These are phyloP conservation scores for Grifola frondosa DNA, from an alignment of 1,284 basidiomycete genomes.

Conservation along the genomic window DNA sequence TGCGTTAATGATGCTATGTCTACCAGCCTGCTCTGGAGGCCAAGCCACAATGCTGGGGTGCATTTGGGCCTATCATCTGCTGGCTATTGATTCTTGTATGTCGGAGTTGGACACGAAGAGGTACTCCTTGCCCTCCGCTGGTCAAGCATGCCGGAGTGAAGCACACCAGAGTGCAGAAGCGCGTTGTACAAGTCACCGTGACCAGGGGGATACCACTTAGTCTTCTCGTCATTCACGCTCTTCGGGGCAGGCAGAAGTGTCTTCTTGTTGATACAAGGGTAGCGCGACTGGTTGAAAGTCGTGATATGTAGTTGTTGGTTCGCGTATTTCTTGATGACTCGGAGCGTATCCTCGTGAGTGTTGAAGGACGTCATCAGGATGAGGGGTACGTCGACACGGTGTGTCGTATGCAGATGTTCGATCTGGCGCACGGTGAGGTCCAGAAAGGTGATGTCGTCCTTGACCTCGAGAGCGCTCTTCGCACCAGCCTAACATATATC, in stretches of 20 bases:
- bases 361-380: constrained; percentile 99
- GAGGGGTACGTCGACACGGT: constrained; percentile 84
- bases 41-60: too few species aligned
- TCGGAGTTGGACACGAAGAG: constrained; percentile 99
- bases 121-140: constrained; percentile 96
- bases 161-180: constrained; percentile 89
- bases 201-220: constrained; percentile 97
- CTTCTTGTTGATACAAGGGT: constrained; percentile 96
- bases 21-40: too few species aligned
- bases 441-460: constrained; percentile 98
- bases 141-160: constrained; percentile 93
- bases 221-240: constrained; percentile 88
- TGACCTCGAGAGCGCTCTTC: constrained; percentile 87
- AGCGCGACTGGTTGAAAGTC: constrained; percentile 96
- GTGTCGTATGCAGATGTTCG: constrained; percentile 78
- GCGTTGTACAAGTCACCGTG: constrained; percentile 97
- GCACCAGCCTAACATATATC: constrained; percentile 87
- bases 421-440: constrained; percentile 96
- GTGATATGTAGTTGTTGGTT: constrained; percentile 96
- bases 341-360: constrained; percentile 93
- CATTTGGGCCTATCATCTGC: constrained; percentile 84
- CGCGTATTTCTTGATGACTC: constrained; percentile 99
- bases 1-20: too few species aligned
- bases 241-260: constrained; percentile 87
- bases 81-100: constrained; percentile 94